Base-by-base conservation (phyloP, 2,329 filamentous ascomycete species). In the Botrytis cinerea region DNA sequence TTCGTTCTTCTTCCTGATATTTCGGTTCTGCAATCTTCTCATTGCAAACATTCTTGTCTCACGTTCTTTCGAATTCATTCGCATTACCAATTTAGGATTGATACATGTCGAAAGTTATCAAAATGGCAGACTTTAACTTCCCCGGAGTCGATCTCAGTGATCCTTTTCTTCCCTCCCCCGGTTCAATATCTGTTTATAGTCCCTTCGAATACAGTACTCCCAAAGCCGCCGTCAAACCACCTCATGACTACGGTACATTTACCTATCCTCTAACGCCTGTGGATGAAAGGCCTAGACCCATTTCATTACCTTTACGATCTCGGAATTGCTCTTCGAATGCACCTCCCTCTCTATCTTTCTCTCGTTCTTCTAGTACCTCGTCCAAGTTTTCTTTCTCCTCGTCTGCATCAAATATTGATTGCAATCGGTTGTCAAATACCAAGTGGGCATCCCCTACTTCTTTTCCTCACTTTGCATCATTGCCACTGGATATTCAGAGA, bases 231-330 rank as follows among this genome's bases (percentile, higher is more conserved):
- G 22, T 46, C 16, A 40, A 51, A 38, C 57, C 69, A 51, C 3
- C 32, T 22, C 70, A 72, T 59, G 61, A 67, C 22, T 72, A 72
- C 10, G 61, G 70, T 16, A 72, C 48, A 54, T 72, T 72, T 45
- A 32, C 8, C 12, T 67, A 72, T 32, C 61, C 70, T 1, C 16
- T 45, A 16, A 72, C 70, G 12, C 70, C 70, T 0, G 48, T 46
- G 25, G 35, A 46, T 22, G 70, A 67, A 25, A 22, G 12, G 7
- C 51, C 20, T 4, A 25, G 16, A 32, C 38, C 16, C 16, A 28
- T 68, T 9, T 46, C n/a, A 4, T 46, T 60, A 46, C 38, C 67
- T 43, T 10, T 32, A 45, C 14, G 38, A 60, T 28, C 46, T 28
- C 64, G 46, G 22, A 3, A 32, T 32, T 46, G 43, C 3, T 70